These are phyloP conservation scores for Bretschneidera sinensis DNA, from an alignment of 345 rosid species.

Conservation along the genomic window DNA sequence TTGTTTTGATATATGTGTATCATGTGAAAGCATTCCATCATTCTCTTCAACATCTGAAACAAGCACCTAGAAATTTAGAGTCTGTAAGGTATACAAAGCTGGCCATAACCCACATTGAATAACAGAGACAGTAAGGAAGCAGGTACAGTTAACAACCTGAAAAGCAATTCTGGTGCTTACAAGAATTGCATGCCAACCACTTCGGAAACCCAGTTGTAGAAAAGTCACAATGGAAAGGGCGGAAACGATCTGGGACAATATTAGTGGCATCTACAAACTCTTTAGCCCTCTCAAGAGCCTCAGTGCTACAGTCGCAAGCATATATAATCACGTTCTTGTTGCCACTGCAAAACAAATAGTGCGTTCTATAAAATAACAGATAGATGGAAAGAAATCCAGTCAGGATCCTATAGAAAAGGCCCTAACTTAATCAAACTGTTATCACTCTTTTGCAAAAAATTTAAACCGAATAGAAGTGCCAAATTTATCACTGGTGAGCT, in stretches of 20 bases:
- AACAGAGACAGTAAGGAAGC: background rate
- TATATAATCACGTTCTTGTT: slow-evolving; percentile 49
- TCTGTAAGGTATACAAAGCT: background rate
- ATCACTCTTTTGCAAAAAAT: no score
- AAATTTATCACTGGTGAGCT: no score
- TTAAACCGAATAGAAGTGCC: no score
- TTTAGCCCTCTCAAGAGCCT: slow-evolving; percentile 62
- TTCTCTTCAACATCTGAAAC: slow-evolving; percentile 29
- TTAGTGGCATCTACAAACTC: slow-evolving; percentile 35
- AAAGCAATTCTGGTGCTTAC: slow-evolving; percentile 25
- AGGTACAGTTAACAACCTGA: slow-evolving; percentile 25
- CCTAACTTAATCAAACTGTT: no score
- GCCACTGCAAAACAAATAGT: slow-evolving; percentile 40
- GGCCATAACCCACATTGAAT: background rate
- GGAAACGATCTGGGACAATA: slow-evolving; percentile 33
- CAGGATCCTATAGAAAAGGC: no score
- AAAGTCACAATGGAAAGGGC: slow-evolving; percentile 64
- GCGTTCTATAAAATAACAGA: background rate
- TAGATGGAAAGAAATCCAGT: no score
- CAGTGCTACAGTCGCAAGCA: slow-evolving; percentile 83
- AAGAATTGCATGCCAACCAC: slow-evolving; percentile 55
- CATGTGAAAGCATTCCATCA: slow-evolving; percentile 4
- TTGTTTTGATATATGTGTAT: slow-evolving; percentile 23
- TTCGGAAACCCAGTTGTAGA: slow-evolving; percentile 49
- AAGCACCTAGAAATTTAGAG: slow-evolving; percentile 4